A percentile compares a stretch with the other conserved stretches of the same genome.
These are phyloP conservation scores for Ogataea nakhonphanomensis DNA, from an alignment of 805 yeast genomes.

Conservation along the genomic window DNA sequence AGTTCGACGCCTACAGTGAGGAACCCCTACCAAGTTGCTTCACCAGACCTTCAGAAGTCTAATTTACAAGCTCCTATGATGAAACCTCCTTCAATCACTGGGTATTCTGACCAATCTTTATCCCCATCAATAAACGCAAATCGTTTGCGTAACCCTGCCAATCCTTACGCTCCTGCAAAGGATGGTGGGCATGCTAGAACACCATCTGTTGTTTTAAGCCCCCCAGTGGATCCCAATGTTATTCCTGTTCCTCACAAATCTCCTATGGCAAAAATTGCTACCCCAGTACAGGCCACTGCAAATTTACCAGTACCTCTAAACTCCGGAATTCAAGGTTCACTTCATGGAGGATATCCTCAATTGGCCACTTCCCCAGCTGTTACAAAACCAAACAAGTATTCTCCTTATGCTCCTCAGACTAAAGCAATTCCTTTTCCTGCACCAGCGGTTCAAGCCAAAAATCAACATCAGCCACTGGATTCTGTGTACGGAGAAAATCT, in stretches of 20 bases:
- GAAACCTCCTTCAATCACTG: neutral
- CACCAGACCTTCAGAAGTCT: neutral
- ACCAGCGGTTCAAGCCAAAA: conserved; percentile 1
- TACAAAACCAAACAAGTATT: conserved; percentile 14
- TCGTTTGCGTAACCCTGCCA: conserved; percentile 16
- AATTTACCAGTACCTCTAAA: neutral
- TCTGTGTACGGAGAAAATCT: conserved; percentile 20
- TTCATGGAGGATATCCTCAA: conserved; percentile 1
- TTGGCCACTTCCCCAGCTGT: conserved; percentile 1
- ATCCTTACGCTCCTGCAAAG: conserved; percentile 33
- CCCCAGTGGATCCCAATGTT: conserved; percentile 27
- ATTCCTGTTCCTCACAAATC: conserved; percentile 30
- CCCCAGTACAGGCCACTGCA: conserved; percentile 9
- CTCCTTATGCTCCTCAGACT: conserved; percentile 16
- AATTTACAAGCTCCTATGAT: conserved; percentile 2
- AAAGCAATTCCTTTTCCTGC: conserved; percentile 11
- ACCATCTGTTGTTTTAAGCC: conserved; percentile 19
- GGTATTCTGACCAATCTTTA: neutral
- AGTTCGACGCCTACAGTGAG: conserved; percentile 5
- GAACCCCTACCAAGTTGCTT: conserved; percentile 2
- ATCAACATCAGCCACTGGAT: conserved; percentile 15
- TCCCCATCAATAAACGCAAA: neutral
- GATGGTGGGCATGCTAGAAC: conserved; percentile 32
- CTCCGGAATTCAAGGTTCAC: neutral
- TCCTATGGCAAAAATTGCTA: conserved; percentile 16